Evolutionary conservation across 306 rosid species (phyloP).

Genomic region (Cicer yamashitae): DNA sequence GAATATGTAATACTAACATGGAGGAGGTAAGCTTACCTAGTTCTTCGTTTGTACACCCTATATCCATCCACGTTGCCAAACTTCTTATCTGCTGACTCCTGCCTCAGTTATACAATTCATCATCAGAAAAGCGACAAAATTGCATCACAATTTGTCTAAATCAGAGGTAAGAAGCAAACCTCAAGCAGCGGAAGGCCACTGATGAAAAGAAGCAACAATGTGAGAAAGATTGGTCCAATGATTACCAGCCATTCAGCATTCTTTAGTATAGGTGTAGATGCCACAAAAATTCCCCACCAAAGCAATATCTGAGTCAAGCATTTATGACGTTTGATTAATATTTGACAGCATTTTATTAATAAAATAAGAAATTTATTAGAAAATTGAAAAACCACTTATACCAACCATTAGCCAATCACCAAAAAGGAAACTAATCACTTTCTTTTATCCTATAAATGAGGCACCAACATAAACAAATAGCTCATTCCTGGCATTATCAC

Average conservation of each 20-base stretch:
- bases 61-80: conserved; percentile 74
- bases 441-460: conserved; percentile 13
- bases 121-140: conserved; percentile 36
- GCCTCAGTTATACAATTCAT: conserved; percentile 48
- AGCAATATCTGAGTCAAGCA: conserved; percentile 71
- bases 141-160: conserved; percentile 23
- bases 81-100: conserved; percentile 94
- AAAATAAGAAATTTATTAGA: conserved; percentile 20
- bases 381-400: conserved; percentile 18
- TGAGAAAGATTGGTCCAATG: conserved; percentile 81
- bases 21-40: conserved; percentile 63
- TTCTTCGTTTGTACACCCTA: conserved; percentile 67
- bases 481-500: conserved; percentile 23
- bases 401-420: conserved; percentile 25
- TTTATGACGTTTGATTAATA: conserved; percentile 33
- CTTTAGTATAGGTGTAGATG: conserved; percentile 71
- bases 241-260: conserved; percentile 94
- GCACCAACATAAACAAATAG: conserved; percentile 13
- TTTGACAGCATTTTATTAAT: conserved; percentile 19
- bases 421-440: conserved; percentile 12
- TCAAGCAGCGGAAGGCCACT: conserved; percentile 95
- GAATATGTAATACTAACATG: conserved; percentile 31
- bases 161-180: conserved; percentile 65
- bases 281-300: conserved; percentile 98
- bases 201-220: conserved; percentile 89